Evolutionary conservation across 306 rosid species (phyloP).

Genomic region (Betula pendula): DNA sequence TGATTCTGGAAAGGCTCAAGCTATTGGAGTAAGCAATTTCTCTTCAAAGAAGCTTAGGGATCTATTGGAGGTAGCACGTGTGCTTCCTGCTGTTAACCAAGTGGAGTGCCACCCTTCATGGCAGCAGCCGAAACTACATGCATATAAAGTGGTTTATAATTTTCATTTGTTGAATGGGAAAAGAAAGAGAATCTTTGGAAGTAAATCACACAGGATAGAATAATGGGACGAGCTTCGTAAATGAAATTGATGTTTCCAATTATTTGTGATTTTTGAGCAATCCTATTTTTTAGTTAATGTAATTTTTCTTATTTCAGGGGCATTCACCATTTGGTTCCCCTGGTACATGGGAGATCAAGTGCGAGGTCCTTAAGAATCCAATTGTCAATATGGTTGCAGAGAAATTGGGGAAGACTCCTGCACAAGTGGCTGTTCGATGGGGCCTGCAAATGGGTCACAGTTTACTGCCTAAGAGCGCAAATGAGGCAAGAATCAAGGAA

Average conservation of each 20-base stretch:
- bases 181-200: neutral
- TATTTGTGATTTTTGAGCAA: neutral
- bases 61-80: slow-evolving; percentile 40
- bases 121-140: slow-evolving; percentile 41
- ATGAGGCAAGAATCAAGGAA: slow-evolving; percentile 44
- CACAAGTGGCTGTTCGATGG: slow-evolving; percentile 78
- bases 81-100: slow-evolving; percentile 58
- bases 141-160: slow-evolving; percentile 11
- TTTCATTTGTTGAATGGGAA: neutral
- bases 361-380: slow-evolving; percentile 49
- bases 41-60: slow-evolving; percentile 52
- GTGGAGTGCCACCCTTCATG: slow-evolving; percentile 55
- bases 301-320: slow-evolving; percentile 38
- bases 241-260: neutral
- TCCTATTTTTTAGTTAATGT: neutral
- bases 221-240: neutral
- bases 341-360: slow-evolving; percentile 34
- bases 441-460: slow-evolving; percentile 73
- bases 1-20: slow-evolving; percentile 55
- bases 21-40: slow-evolving; percentile 72
- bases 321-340: slow-evolving; percentile 55
- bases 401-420: slow-evolving; percentile 62
- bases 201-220: neutral
- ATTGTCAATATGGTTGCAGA: slow-evolving; percentile 42
- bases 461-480: slow-evolving; percentile 73